These are phyloP conservation scores for Tulasnella calospora DNA, from an alignment of 768 basidiomycete genomes.

Conservation along the genomic window DNA sequence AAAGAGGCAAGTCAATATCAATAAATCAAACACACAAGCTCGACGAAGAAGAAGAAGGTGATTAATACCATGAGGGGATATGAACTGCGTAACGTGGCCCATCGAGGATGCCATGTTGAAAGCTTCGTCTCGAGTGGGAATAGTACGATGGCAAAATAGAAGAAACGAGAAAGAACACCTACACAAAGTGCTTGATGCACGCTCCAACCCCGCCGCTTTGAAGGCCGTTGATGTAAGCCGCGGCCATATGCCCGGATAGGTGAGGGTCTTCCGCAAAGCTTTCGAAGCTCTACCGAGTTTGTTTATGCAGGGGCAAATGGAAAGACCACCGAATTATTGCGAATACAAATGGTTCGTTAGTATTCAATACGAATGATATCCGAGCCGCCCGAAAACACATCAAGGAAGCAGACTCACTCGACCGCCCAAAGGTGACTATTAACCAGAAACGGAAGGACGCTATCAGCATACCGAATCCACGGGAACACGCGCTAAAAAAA, in stretches of 20 bases:
- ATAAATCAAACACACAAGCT: background rate
- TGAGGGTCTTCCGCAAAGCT: slow-evolving; percentile 58
- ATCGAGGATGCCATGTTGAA: background rate
- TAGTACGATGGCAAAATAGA: background rate
- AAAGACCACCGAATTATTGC: slow-evolving; percentile 46
- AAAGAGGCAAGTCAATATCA: background rate
- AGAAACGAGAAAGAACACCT: background rate
- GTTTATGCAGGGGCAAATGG: slow-evolving; percentile 53
- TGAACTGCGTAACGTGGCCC: background rate
- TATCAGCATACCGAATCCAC: background rate
- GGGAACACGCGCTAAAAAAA: background rate
- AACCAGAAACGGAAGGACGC: background rate
- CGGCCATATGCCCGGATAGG: slow-evolving; percentile 63
- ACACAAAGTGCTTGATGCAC: slow-evolving; percentile 63
- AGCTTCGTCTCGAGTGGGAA: background rate
- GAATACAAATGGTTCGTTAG: background rate
- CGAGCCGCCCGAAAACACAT: background rate
- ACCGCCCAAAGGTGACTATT: slow-evolving; percentile 33
- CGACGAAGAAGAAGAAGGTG: too few relatives aligned
- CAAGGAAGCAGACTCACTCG: slow-evolving; percentile 25
- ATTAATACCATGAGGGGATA: background rate
- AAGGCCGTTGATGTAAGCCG: slow-evolving; percentile 67
- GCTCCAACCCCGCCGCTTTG: slow-evolving; percentile 63
- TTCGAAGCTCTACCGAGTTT: background rate
- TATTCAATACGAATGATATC: slow-evolving; percentile 54